Evolutionary conservation across 495 filamentous ascomycete genomes (phyloP), one percentile per base, ranked within the genome.

Genomic region (Aspergillus coremiiformis): DNA sequence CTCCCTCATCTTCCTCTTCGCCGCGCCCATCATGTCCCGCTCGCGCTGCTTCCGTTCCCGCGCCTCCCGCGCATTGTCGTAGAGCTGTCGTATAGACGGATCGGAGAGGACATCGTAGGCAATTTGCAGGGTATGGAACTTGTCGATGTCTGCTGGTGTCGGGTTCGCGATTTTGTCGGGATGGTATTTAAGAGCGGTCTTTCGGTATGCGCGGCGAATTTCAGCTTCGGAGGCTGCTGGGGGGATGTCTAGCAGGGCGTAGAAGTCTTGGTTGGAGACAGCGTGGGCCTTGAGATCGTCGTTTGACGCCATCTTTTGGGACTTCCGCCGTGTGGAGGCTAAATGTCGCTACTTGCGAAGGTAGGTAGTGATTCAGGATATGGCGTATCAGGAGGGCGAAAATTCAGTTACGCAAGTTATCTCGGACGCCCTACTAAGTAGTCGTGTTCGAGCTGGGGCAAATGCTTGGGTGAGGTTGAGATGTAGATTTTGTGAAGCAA

Each of bases 101-200:
- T 89, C 83, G 1, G 77, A 78, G 35, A 90, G 78, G 0, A 90
- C 78, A 69, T 89, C 85, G 70, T 84, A 77, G 29, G 84, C 86
- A 55, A 86, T 81, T 42, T 81, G 79, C 14, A 88, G 74, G n/a
- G 83, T 73, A 58, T 89, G 83, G 64, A 90, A 91, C 60, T 81
- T 86, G 51, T 86, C 84, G 52, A 81, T 76, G 26, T 83, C 82
- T 33, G 71, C 72, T 9, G 70, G 61, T 27, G 72, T 73, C 20
- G 82, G 74, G 60, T 78, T 78, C 33, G 77, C 66, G 61, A 85
- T 78, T 69, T 85, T 86, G 75, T 95, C 92, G 9, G 93, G 93
- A 66, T 98, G 93, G 65, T 89, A 88, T 66, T 86, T 89, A 9
- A 96, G 75, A 0, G 94, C 88, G 4, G 89, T 86, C 63, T 86